These are phyloP conservation scores for Wickerhamomyces queroliae DNA, from an alignment of 805 yeast genomes.

Conservation along the genomic window DNA sequence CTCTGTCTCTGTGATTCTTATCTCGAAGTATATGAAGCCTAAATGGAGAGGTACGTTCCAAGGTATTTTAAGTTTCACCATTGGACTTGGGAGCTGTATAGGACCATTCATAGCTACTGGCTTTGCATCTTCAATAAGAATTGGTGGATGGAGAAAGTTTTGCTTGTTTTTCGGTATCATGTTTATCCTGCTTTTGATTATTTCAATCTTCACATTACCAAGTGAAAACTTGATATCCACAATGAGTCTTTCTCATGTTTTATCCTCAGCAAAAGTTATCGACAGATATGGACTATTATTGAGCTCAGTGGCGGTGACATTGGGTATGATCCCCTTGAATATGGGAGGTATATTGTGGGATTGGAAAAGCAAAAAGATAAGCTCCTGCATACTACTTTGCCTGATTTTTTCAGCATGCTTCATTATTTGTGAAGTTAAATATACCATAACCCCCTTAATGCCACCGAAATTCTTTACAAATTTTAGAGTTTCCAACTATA, in stretches of 20 bases:
- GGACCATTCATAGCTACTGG: constrained; percentile 37
- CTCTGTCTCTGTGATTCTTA: constrained; percentile 42
- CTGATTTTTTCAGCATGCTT: constrained; percentile 31
- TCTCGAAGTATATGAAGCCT: constrained; percentile 46
- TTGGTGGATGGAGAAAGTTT: constrained; percentile 30
- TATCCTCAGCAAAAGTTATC: too few relatives aligned
- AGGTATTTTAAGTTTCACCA: constrained; percentile 44
- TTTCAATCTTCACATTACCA: constrained; percentile 4
- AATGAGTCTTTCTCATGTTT: too few relatives aligned
- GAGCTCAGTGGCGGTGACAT: constrained; percentile 37
- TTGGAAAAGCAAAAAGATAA: constrained; percentile 36
- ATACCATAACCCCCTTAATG: constrained; percentile 45
- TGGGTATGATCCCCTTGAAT: constrained; percentile 43
- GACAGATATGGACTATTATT: constrained; percentile 45
- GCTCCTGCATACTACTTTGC: constrained; percentile 28
- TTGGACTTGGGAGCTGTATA: constrained; percentile 40
- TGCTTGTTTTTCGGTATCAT: constrained; percentile 31
- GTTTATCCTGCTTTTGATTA: constrained; percentile 39
- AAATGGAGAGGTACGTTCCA: constrained; percentile 49
- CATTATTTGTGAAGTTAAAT: constrained; percentile 37
- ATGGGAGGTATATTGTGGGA: constrained; percentile 48
- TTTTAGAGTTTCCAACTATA: constrained; percentile 28
- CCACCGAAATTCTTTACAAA: constrained; percentile 38
- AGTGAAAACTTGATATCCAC: too few relatives aligned
- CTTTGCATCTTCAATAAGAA: constrained; percentile 16